A percentile compares a stretch with the other conserved stretches of the same genome.
Evolutionary conservation across 441 rosid genomes (phyloP).

Genomic region (Adansonia grandidieri): DNA sequence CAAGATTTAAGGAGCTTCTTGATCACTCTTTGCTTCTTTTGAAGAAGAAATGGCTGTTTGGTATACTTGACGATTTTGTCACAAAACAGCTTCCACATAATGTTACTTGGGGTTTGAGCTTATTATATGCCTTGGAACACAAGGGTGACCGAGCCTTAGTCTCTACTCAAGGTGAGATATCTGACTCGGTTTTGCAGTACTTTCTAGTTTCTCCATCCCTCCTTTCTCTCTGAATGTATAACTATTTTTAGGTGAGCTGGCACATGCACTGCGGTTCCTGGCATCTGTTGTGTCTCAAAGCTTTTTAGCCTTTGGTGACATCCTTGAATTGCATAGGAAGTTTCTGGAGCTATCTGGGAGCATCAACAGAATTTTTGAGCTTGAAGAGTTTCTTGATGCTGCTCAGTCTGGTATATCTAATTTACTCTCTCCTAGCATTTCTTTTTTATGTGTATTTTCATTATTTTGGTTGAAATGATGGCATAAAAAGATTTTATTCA

Average conservation of each 20-base stretch:
- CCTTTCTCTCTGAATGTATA: conserved; percentile 24
- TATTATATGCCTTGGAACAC: conserved; percentile 94
- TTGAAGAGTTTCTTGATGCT: conserved; percentile 93
- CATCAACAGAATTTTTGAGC: conserved; percentile 91
- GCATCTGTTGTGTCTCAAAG: conserved; percentile 99
- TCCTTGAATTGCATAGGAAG: conserved; percentile 92
- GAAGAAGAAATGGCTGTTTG: conserved; percentile 94
- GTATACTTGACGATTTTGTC: conserved; percentile 91
- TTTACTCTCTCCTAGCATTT: conserved; percentile 9
- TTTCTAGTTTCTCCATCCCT: conserved; percentile 8
- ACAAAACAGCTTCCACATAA: conserved; percentile 98
- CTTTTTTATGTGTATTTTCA: background rate
- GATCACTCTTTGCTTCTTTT: conserved; percentile 79
- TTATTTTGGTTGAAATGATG: background rate
- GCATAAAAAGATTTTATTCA: background rate
- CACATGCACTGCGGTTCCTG: conserved; percentile 93
- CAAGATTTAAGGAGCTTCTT: conserved; percentile 85
- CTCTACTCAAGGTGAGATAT: conserved; percentile 82
- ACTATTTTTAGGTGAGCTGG: conserved; percentile 78
- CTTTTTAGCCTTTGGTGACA: conserved; percentile 98
- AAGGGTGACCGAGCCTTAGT: conserved; percentile 81
- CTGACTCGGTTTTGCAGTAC: conserved; percentile 15
- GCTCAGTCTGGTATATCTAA: conserved; percentile 70
- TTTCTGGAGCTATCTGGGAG: conserved; percentile 95
- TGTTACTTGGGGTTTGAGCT: conserved; percentile 99